Evolutionary conservation across 1,139 yeast species (phyloP), one percentile per base, ranked within the genome.

Genomic region (Suhomyces wounanorum): DNA sequence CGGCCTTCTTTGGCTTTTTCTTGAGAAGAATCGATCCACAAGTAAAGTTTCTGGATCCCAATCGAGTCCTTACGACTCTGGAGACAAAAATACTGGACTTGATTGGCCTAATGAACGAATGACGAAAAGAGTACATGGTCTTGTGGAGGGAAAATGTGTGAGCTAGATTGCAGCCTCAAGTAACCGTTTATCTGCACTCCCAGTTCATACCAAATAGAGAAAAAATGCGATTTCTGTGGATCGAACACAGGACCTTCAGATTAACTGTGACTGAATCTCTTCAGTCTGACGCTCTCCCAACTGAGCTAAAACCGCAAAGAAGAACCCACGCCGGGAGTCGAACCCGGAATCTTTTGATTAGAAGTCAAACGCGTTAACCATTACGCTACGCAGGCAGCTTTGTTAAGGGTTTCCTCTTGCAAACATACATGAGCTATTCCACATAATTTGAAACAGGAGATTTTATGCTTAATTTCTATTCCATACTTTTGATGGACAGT

Each of bases 191-290:
- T 30, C 26, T 44, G 47, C 47, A 44, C 39, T 14, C 14, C 42
- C 10, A 17, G 11, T 10, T n/a, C n/a, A 8, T 7, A 16, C 9
- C 10, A 25, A 23, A 9, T 23, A 14, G 42, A 49, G 52, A 56
- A 52, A 55, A 21, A 48, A 47, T 57, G 60, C 60, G 59, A 53
- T 55, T 58, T 58, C 52, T 63, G 80, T 75, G 80, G 80, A 75
- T 75, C 79, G 80, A 75, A 75, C 80, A 75, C 80, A 75, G 77
- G 79, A 75, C 80, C 79, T 75, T 72, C 79, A 75, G 79, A 75
- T 75, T 63, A 65, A 65, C 69, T 66, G 68, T 59, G 69, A 67
- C 70, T 59, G 64, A 64, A 63, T 56, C 52, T 56, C 68, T 62
- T 64, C 67, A 64, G 68, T 64, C 67, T 63, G 67, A 62, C 67